Base-by-base conservation (phyloP, 257 asterid genomes). In the Eustoma russellianum region DNA sequence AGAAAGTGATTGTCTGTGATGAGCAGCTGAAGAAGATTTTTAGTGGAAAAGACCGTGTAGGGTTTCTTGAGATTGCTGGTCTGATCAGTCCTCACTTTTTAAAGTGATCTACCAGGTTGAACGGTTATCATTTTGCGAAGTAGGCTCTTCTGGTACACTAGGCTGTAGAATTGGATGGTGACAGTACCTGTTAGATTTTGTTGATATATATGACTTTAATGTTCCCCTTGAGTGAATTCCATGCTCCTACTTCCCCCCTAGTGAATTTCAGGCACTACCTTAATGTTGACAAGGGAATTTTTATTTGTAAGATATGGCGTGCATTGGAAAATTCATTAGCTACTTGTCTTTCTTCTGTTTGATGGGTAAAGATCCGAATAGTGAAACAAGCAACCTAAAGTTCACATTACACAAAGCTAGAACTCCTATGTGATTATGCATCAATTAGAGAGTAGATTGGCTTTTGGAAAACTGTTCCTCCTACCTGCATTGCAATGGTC, bases 51-150 rank as follows among this genome's bases (percentile, higher is more conserved):
- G 95, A 82, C 7, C 82, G 82, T 9, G 88, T 87, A 3, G 97
- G 95, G 76, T 91, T 91, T 73, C 95, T 87, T 50, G 95, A 88
- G 77, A 85, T 87, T 45, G 95, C 97, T 6, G 93, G 96, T 48
- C 74, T 88, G 83, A 76, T 88, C 17, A 87, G 13, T 65, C 95
- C 98, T 2, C 97, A 88, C 82, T 82, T 92, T 63, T 77, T 79
- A 13, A 74, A 83, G 61, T 75, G 70, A 69, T 33, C 16, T 24
- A 24, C 55, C 33, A 19, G 52, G 57, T 59, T 16, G 28, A 53
- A 41, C 61, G 45, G 38, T 30, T 48, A 34, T 44, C 69, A 46
- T 48, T 54, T 57, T 67, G 48, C 46, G 60, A 56, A 59, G 55
- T 66, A 53, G 46, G 53, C 17, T 13, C 17, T 8, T 65, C 65